Conservation (phyloP, 495 filamentous ascomycete species). For the Podospora didyma region DNA sequence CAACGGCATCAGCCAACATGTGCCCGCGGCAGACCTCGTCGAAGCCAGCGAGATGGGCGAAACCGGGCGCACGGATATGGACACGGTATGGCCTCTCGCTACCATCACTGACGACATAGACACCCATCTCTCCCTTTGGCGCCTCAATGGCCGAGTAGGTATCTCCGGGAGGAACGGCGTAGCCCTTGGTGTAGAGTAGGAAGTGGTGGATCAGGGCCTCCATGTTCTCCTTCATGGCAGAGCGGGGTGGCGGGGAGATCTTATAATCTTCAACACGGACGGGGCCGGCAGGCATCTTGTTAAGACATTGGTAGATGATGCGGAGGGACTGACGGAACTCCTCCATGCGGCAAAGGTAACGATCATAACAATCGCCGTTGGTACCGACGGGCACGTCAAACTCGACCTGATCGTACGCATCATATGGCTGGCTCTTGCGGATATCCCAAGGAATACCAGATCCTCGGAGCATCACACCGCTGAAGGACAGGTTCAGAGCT, state of each 20-base stretch:
- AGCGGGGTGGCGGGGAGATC: slow-evolving; percentile 89
- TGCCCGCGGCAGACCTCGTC: slow-evolving; percentile 91
- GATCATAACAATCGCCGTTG: slow-evolving; percentile 98
- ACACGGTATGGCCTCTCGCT: slow-evolving; percentile 95
- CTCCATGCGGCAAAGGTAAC: slow-evolving; percentile 99
- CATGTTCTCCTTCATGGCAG: slow-evolving; percentile 99
- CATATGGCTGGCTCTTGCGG: slow-evolving; percentile 91
- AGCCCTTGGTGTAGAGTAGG: slow-evolving; percentile 96
- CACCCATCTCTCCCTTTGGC: slow-evolving; percentile 99
- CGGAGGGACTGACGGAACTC: slow-evolving; percentile 97
- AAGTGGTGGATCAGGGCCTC: slow-evolving; percentile 99
- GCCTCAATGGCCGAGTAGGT: slow-evolving; percentile 98
- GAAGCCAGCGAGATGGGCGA: slow-evolving; percentile 91
- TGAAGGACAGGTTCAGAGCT: slow-evolving; percentile 92
- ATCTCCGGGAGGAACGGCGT: slow-evolving; percentile 95
- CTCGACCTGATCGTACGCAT: slow-evolving; percentile 95
- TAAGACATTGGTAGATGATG: slow-evolving; percentile 97
- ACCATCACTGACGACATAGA: slow-evolving; percentile 94
- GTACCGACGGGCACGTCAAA: slow-evolving; percentile 96
- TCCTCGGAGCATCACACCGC: slow-evolving; percentile 95
- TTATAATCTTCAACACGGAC: slow-evolving; percentile 98
- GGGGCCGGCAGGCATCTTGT: slow-evolving; percentile 96
- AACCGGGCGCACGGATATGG: slow-evolving; percentile 95
- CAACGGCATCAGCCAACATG: slow-evolving; percentile 92
- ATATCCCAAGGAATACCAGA: slow-evolving; percentile 98